Percentiles rank a stretch among this genome's conserved stretches.
Evolutionary conservation across 2,329 filamentous ascomycete species (phyloP).

Genomic region (Verruconis gallopava): DNA sequence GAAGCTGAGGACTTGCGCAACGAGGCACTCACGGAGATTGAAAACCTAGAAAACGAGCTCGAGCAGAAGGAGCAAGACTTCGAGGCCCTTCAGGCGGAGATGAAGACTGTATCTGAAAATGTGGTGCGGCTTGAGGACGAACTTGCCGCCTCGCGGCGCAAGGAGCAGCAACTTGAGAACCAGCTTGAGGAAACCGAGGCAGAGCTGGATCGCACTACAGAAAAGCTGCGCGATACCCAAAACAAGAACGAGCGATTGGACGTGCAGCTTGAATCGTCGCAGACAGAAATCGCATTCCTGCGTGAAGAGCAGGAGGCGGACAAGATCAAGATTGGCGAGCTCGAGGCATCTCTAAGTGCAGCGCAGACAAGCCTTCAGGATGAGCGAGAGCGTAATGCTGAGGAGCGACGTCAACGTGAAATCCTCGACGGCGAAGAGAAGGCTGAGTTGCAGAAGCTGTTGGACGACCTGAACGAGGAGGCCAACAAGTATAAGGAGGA

Average conservation of each 20-base stretch:
- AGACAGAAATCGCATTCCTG: conserved; percentile 86
- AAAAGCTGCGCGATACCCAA: conserved; percentile 70
- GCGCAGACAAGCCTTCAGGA: conserved; percentile 71
- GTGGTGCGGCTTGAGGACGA: conserved; percentile 83
- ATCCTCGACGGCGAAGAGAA: conserved; percentile 80
- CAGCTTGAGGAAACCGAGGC: conserved; percentile 74
- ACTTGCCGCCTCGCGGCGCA: conserved; percentile 61
- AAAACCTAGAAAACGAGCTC: conserved; percentile 47
- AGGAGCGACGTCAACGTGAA: conserved; percentile 77
- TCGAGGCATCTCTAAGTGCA: conserved; percentile 70
- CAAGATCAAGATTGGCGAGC: conserved; percentile 93
- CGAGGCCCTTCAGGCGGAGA: conserved; percentile 80
- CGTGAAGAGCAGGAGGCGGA: conserved; percentile 94
- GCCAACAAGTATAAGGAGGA: conserved; percentile 75
- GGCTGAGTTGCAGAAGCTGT: conserved; percentile 83
- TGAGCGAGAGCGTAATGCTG: conserved; percentile 65
- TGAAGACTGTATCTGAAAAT: conserved; percentile 80
- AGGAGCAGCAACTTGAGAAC: conserved; percentile 70
- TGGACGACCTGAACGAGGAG: conserved; percentile 86
- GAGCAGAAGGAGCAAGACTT: conserved; percentile 78
- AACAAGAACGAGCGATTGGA: conserved; percentile 77
- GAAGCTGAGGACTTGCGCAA: conserved; percentile 39
- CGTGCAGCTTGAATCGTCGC: conserved; percentile 84
- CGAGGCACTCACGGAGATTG: conserved; percentile 47
- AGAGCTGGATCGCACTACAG: conserved; percentile 76